Base-by-base conservation (phyloP, 805 yeast genomes). In the Sungouiozyma intestinalis region DNA sequence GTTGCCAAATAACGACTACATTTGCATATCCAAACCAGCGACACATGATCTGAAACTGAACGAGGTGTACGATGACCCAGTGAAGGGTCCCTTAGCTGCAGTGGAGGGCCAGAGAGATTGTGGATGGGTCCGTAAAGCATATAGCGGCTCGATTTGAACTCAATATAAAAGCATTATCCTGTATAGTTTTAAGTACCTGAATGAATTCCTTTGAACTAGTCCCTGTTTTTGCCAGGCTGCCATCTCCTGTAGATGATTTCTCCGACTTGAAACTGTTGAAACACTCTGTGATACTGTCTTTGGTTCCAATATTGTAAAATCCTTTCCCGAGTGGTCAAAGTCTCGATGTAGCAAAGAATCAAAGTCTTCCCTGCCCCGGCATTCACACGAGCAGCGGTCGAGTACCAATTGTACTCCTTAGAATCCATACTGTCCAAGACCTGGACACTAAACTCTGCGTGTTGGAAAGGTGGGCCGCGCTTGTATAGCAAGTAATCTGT, bases 391-490 rank as follows among this genome's bases (percentile, higher is more conserved):
- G 81, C 78, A 19, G 77, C 59, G 2, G 86, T 72, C 3, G 85
- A 77, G 40, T 75, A 68, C 76, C 88, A 81, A 56, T 68, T 70
- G 73, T 76, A 77, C 45, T 61, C 69, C 31, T 56, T 62, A 0
- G 62, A 41, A 8, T 9, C 34, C 1, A 47, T 49, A 21, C 41
- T 39, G 43, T 63, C 63, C 29, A 57, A 46, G 0, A 54, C 50
- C 48, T 73, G 55, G 3, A 85, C 65, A 5, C 90, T 85, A 59
- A 76, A 85, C 57, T 87, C 95, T 0, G 98, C 97, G 58, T 92
- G 99, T 40, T 81, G 77, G 58, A 88, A 86, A 1, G 97, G 97
- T 7, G 97, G 98, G 0, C 99, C 99, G 44, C 90, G 69, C 41
- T 81, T 77, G 60, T 92, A 92, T 4, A 92, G 67, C 7, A 92